phyloP scores from a whole-genome alignment of 2,329 filamentous ascomycete species.

The Aspergillus luchuensis region DNA sequence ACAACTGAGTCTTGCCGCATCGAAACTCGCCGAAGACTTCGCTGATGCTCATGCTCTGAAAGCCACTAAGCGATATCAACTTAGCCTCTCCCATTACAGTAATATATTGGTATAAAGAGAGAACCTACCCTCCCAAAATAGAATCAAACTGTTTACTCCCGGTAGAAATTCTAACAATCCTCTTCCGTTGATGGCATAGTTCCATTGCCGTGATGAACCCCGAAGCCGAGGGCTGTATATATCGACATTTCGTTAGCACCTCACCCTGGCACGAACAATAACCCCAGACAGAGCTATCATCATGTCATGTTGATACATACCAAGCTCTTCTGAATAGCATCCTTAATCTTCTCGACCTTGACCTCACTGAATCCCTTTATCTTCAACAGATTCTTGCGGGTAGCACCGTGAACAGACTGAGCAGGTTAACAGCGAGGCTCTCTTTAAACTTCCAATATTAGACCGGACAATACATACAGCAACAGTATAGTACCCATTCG shows the following conservation, averaged over 20 bases:
- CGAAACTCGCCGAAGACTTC: constrained; percentile 51
- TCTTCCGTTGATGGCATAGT: constrained; percentile 63
- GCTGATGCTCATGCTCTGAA: constrained; percentile 70
- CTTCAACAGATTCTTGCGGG: constrained; percentile 61
- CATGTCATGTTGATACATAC: constrained; percentile 36
- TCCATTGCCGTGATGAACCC: constrained; percentile 69
- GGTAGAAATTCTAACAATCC: constrained; percentile 66
- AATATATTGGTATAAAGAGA: neutral
- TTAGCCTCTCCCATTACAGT: neutral
- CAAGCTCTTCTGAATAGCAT: constrained; percentile 64
- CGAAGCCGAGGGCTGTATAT: constrained; percentile 55
- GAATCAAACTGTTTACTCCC: constrained; percentile 70
- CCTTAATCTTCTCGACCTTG: constrained; percentile 72
- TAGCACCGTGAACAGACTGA: constrained; percentile 62
- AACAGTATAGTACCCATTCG: constrained; percentile 64
- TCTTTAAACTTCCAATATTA: constrained; percentile 16
- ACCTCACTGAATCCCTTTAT: constrained; percentile 71
- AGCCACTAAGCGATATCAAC: constrained; percentile 52
- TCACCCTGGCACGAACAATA: neutral
- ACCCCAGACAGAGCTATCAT: no score
- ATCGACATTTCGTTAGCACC: neutral
- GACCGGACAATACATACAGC: constrained; percentile 47
- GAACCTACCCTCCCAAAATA: constrained; percentile 61
- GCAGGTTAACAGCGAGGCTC: constrained; percentile 3
- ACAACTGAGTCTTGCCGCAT: constrained; percentile 70